Percentiles rank a stretch among this genome's conserved stretches.
phyloP scores from a whole-genome alignment of 2,329 filamentous ascomycete genomes.

The Pseudopithomyces chartarum region DNA sequence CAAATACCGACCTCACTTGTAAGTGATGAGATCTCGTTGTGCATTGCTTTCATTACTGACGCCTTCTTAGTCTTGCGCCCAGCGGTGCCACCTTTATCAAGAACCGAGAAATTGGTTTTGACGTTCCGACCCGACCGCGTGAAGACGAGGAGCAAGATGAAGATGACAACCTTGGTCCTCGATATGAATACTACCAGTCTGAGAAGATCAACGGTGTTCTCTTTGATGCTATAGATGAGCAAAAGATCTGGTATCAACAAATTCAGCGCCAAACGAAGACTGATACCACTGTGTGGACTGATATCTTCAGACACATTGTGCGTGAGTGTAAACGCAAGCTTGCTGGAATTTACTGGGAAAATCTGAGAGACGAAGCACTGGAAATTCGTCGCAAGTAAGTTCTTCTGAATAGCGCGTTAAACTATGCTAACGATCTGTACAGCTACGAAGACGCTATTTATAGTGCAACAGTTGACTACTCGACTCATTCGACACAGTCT shows the following conservation, averaged over 20 bases:
- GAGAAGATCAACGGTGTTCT: constrained; percentile 1
- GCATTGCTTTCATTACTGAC: background rate
- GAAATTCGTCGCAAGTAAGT: background rate
- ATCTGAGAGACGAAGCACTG: background rate
- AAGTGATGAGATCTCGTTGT: background rate
- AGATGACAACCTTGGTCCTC: background rate
- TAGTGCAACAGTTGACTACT: background rate
- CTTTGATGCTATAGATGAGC: background rate
- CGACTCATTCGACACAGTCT: background rate
- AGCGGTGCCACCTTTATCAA: background rate
- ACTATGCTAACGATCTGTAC: background rate
- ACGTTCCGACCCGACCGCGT: background rate
- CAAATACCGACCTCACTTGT: constrained; percentile 2
- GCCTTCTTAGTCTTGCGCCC: background rate
- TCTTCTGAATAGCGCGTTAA: background rate
- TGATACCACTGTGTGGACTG: background rate
- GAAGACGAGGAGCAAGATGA: constrained; percentile 1
- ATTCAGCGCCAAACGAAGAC: background rate
- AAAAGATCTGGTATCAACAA: background rate
- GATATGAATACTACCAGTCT: background rate
- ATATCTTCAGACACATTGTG: background rate
- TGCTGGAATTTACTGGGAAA: background rate
- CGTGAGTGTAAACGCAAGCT: background rate
- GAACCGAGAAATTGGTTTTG: background rate
- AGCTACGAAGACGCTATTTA: constrained; percentile 4